Percentiles rank a stretch among this genome's conserved stretches.
Conservation (phyloP, 805 yeast species). For the Nakazawaea anatomiae region DNA sequence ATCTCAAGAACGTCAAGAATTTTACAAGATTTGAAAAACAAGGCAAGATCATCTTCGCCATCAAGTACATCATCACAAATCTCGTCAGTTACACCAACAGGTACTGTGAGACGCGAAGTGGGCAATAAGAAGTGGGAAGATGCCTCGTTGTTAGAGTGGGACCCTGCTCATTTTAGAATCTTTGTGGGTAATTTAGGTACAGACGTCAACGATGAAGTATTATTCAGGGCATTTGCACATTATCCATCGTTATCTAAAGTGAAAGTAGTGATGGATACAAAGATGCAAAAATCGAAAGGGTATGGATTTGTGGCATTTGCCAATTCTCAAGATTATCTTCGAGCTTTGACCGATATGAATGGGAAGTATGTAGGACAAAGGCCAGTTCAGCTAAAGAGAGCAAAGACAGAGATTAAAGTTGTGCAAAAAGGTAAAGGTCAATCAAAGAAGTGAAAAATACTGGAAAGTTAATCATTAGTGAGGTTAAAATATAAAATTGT, state of each 20-base stretch:
- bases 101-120: conserved; percentile 35
- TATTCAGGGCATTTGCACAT: conserved; percentile 47
- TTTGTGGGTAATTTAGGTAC: conserved; percentile 72
- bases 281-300: conserved; percentile 49
- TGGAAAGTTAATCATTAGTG: too few species aligned
- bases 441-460: neutral
- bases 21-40: conserved; percentile 14
- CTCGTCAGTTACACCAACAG: conserved; percentile 7
- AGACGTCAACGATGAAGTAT: conserved; percentile 55
- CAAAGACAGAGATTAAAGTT: conserved; percentile 37
- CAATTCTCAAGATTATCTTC: conserved; percentile 58
- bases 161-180: conserved; percentile 62
- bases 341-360: conserved; percentile 70
- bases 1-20: conserved; percentile 15
- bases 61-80: neutral
- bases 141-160: conserved; percentile 49
- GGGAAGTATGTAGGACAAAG: conserved; percentile 72
- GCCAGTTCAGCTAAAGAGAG: conserved; percentile 65
- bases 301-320: conserved; percentile 71
- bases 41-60: neutral
- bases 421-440: conserved; percentile 20
- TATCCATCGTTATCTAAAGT: conserved; percentile 53
- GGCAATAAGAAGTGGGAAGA: conserved; percentile 48
- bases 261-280: conserved; percentile 49
- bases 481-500: too few species aligned